These are phyloP conservation scores for Metschnikowia koreensis DNA, from an alignment of 805 yeast genomes.

Conservation along the genomic window DNA sequence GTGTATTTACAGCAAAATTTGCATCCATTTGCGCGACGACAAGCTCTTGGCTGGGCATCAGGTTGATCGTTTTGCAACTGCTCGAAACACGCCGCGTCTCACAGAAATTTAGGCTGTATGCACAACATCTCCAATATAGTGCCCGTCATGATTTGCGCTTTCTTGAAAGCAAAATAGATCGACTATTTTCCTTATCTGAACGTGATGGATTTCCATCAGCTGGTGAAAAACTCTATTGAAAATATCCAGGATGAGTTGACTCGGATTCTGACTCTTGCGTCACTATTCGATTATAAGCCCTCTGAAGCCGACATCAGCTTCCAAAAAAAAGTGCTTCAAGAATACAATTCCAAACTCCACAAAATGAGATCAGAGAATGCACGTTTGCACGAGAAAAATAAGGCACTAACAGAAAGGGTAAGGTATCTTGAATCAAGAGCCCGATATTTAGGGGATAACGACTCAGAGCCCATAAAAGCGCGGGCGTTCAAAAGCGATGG, in stretches of 20 bases:
- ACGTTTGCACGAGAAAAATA: slow-evolving; percentile 12
- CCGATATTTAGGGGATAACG: background rate
- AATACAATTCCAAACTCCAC: slow-evolving; percentile 18
- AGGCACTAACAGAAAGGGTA: slow-evolving; percentile 7
- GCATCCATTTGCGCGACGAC: background rate
- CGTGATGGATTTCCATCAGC: slow-evolving; percentile 15
- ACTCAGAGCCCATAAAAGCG: background rate
- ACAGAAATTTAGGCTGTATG: background rate
- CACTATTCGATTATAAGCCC: slow-evolving; percentile 3
- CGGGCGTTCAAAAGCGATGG: slow-evolving; percentile 7
- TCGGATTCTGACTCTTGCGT: slow-evolving; percentile 12
- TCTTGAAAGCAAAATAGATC: background rate
- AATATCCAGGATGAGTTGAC: slow-evolving; percentile 18
- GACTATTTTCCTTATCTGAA: background rate
- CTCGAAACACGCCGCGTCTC: background rate
- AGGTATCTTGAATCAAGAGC: slow-evolving; percentile 1
- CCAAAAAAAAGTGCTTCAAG: slow-evolving; percentile 12
- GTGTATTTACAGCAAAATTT: background rate
- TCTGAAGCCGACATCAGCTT: slow-evolving; percentile 6
- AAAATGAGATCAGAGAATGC: slow-evolving; percentile 10
- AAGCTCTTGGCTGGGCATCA: too few species aligned
- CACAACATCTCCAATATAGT: background rate
- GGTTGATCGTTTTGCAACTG: background rate
- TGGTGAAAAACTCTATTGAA: slow-evolving; percentile 15
- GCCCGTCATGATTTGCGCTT: background rate